Conservation (phyloP, 371 early-diverging fungal genomes). For the Syncephalis plumigaleata region DNA sequence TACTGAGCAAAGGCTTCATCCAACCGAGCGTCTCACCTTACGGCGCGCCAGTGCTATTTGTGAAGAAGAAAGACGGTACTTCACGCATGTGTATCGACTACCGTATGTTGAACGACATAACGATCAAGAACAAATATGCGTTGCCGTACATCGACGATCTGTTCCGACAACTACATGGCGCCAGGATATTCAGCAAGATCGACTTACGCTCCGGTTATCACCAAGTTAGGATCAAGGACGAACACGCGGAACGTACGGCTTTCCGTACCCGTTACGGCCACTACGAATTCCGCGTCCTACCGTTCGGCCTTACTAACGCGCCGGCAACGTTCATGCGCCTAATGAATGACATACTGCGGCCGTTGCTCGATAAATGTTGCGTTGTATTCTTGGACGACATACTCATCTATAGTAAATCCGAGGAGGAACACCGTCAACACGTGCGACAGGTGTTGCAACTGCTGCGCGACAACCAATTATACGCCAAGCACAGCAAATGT, state of each 20-base stretch:
- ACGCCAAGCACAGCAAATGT: slow-evolving; percentile 21
- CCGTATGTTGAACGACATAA: slow-evolving; percentile 12
- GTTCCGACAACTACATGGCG: slow-evolving; percentile 9
- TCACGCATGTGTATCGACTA: slow-evolving; percentile 20
- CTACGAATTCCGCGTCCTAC: slow-evolving; percentile 21
- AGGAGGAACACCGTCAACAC: slow-evolving; percentile 17
- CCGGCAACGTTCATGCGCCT: slow-evolving; percentile 18
- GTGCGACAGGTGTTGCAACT: slow-evolving; percentile 13
- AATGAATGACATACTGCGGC: slow-evolving; percentile 13
- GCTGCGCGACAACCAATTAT: slow-evolving; percentile 12
- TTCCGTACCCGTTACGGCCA: slow-evolving; percentile 21
- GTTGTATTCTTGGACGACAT: too few species aligned
- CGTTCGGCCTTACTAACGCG: slow-evolving; percentile 17
- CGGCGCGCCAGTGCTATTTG: slow-evolving; percentile 35
- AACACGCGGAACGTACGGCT: slow-evolving; percentile 22
- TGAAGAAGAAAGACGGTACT: slow-evolving; percentile 27
- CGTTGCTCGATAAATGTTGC: slow-evolving; percentile 5
- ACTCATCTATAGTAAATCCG: too few species aligned
- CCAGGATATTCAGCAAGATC: slow-evolving; percentile 11
- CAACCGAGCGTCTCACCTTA: slow-evolving; percentile 13
- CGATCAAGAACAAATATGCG: background rate
- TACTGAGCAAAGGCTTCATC: background rate
- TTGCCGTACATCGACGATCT: background rate
- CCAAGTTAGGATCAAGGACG: slow-evolving; percentile 12
- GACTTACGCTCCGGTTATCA: slow-evolving; percentile 19